A percentile compares a stretch with the other conserved stretches of the same genome.
phyloP scores from a whole-genome alignment of 345 rosid species.

The Clausena lansium region DNA sequence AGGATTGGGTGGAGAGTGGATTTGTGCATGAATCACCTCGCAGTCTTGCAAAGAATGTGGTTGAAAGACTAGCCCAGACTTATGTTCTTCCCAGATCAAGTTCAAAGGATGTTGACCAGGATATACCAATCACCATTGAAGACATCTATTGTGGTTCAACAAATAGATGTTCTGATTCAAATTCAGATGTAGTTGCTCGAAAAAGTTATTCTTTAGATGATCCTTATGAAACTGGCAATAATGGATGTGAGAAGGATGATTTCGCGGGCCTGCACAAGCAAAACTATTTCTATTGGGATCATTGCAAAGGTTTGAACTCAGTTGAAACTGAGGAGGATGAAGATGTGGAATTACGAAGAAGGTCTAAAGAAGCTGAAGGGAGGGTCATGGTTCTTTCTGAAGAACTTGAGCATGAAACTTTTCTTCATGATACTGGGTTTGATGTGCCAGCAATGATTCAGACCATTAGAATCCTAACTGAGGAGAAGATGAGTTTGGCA shows the following conservation, averaged over 20 bases:
- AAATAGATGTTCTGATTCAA: conserved; percentile 43
- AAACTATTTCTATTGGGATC: conserved; percentile 27
- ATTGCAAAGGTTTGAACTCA: conserved; percentile 29
- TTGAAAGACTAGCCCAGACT: conserved; percentile 76
- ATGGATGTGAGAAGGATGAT: conserved; percentile 31
- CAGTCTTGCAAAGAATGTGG: conserved; percentile 78
- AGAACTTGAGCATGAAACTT: conserved; percentile 61
- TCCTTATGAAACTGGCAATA: conserved; percentile 38
- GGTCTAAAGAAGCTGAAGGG: conserved; percentile 71
- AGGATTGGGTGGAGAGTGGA: conserved; percentile 62
- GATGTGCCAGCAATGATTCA: conserved; percentile 65
- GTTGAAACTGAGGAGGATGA: conserved; percentile 40
- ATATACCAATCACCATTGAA: conserved; percentile 73
- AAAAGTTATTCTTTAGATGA: conserved; percentile 43
- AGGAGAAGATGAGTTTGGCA: conserved; percentile 75
- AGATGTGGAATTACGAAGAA: conserved; percentile 55
- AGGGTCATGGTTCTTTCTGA: conserved; percentile 66
- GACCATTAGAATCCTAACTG: conserved; percentile 48
- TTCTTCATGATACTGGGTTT: conserved; percentile 48
- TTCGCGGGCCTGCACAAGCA: conserved; percentile 32
- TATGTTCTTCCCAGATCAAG: conserved; percentile 45
- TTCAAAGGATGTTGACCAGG: conserved; percentile 38
- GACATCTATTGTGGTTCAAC: conserved; percentile 65
- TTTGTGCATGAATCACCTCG: conserved; percentile 73
- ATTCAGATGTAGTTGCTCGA: conserved; percentile 38